Evolutionary conservation across 2,329 filamentous ascomycete genomes (phyloP).

Genomic region (Scolecobasidium constrictum): DNA sequence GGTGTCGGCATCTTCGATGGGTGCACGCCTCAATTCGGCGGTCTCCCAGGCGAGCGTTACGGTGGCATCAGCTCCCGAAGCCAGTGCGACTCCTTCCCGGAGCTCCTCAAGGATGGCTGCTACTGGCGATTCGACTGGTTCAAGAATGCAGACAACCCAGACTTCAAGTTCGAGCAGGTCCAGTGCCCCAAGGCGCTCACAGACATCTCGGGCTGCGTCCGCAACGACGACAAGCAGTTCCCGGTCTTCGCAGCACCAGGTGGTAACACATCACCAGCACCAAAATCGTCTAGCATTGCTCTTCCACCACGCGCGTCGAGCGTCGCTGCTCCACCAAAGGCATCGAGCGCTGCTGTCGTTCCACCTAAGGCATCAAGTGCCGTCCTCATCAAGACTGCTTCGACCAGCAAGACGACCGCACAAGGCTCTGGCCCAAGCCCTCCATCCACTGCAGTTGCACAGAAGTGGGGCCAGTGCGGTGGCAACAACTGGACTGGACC

Average conservation of each 20-base stretch:
- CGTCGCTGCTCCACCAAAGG: too few species aligned
- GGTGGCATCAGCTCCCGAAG: slow-evolving; percentile 43
- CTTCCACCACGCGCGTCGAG: too few species aligned
- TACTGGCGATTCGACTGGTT: slow-evolving; percentile 58
- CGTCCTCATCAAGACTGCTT: too few species aligned
- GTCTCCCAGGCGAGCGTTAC: slow-evolving; percentile 41
- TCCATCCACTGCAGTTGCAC: too few species aligned
- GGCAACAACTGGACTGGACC: background rate
- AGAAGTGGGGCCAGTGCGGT: too few species aligned
- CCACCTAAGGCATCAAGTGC: too few species aligned
- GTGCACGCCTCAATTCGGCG: slow-evolving; percentile 39
- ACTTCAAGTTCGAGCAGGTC: slow-evolving; percentile 44
- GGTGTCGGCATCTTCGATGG: slow-evolving; percentile 46
- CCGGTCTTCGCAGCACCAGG: too few species aligned
- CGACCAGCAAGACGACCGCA: too few species aligned
- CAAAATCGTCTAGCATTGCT: too few species aligned
- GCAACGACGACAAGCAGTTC: slow-evolving; percentile 17
- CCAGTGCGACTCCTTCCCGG: slow-evolving; percentile 43
- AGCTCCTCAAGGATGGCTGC: slow-evolving; percentile 43
- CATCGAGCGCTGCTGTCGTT: too few species aligned
- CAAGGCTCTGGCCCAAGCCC: too few species aligned
- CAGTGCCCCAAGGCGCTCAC: slow-evolving; percentile 42
- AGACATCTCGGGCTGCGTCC: slow-evolving; percentile 30
- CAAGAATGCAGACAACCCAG: slow-evolving; percentile 45
- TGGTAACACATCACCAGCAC: too few species aligned